Base-by-base conservation (phyloP, 1,284 basidiomycete species). In the Ustilago curta region DNA sequence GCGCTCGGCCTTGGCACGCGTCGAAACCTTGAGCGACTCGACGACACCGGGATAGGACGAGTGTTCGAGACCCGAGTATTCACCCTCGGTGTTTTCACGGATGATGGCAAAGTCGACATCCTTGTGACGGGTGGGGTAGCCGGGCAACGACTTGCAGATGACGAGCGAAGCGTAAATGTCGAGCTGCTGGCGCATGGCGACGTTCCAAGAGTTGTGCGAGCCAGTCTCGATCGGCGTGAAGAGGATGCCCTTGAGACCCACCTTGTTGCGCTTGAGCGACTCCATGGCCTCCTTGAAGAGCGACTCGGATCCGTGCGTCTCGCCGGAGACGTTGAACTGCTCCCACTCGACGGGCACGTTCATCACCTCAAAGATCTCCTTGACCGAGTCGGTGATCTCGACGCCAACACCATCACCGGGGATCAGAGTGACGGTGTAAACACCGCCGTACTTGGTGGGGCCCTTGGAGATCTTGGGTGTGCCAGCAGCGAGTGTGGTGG, bases 311-410 rank as follows among this genome's bases (percentile, higher is more conserved):
- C 92, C 89, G 61, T 93, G 93, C 39, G 95, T 97, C 89, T 97
- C 91, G 70, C 97, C 97, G 49, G 94, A 96, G 73, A 99, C 94
- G 85, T 98, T 90, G 88, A 95, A 98, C 87, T 98, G 94, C 86
- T 98, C 95, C 93, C 95, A 99, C 87, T 98, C 94, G 87, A 99
- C 95, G 86, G 97, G 97, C 37, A 95, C 97, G 86, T 99, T 99
- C 86, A 94, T 90, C 76, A 93, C 90, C 85, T 97, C 93, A 83
- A 99, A 99, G 86, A 99, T 95, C 87, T 98, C 95, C 89, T 99
- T 98, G 82, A 99, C 96, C 19, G 94, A 96, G 87, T 96, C 93
- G 74, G 95, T 94, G 85, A 99, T 94, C 88, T 99, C 97, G 84
- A 90, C 90, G 80, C 97, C 97, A 85, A 99, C 92, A 89, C 61